Evolutionary conservation across 768 basidiomycete species (phyloP).

Genomic region (Suillus variegatus): DNA sequence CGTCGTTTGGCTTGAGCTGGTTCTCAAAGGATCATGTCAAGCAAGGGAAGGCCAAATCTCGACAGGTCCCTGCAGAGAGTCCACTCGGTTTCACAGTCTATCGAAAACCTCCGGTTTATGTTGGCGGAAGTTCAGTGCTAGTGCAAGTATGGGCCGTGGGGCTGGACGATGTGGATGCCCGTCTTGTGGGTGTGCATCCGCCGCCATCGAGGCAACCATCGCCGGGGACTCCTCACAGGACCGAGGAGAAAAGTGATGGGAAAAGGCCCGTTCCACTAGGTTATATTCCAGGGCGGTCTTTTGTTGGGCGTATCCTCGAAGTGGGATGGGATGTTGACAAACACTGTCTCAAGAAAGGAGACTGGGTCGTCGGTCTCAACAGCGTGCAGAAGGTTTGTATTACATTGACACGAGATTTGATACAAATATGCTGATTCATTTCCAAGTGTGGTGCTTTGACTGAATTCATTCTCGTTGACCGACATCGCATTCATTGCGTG

Average conservation of each 20-base stretch:
- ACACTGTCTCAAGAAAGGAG: constrained; percentile 65
- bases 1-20: constrained; percentile 29
- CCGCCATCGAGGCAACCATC: constrained; percentile 13
- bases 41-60: constrained; percentile 14
- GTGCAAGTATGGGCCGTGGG: constrained; percentile 92
- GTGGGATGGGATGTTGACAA: constrained; percentile 68
- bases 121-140: constrained; percentile 68
- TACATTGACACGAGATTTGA: constrained; percentile 12
- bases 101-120: constrained; percentile 70
- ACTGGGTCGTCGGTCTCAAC: constrained; percentile 84
- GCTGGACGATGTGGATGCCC: constrained; percentile 71
- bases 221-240: constrained; percentile 22
- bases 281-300: constrained; percentile 85
- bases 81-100: constrained; percentile 70
- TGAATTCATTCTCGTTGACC: constrained; percentile 86
- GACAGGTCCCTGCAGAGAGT: constrained; percentile 21
- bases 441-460: constrained; percentile 78
- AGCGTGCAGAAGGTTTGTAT: constrained; percentile 75
- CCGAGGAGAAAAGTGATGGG: constrained; percentile 22
- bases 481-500: constrained; percentile 71
- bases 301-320: constrained; percentile 82
- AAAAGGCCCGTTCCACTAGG: constrained; percentile 44
- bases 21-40: constrained; percentile 29
- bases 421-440: constrained; percentile 15
- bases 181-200: constrained; percentile 54